Evolutionary conservation across 2,329 filamentous ascomycete species (phyloP).

Genomic region (Acephala macrosclerotiorum): DNA sequence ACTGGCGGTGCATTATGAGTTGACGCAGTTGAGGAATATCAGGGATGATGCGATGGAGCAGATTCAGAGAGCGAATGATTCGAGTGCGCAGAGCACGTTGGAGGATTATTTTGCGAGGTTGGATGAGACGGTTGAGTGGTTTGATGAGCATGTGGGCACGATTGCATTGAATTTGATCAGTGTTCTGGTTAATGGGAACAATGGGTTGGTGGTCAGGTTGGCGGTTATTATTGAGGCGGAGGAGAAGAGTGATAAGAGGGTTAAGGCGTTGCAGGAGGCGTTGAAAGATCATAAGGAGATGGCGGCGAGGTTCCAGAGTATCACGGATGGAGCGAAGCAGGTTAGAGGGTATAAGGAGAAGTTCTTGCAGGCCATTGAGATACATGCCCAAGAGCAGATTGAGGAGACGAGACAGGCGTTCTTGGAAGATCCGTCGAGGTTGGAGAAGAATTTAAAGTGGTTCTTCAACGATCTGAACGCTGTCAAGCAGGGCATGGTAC

Average conservation of each 20-base stretch:
- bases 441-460: conserved; percentile 93
- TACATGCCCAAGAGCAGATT: conserved; percentile 68
- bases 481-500: conserved; percentile 90
- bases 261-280: conserved; percentile 90
- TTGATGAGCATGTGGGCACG: conserved; percentile 91
- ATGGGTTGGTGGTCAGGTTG: conserved; percentile 87
- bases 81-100: conserved; percentile 79
- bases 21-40: conserved; percentile 91
- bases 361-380: conserved; percentile 76
- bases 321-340: conserved; percentile 91
- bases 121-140: conserved; percentile 90
- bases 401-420: conserved; percentile 72
- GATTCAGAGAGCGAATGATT: conserved; percentile 79
- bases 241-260: conserved; percentile 94
- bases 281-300: conserved; percentile 96
- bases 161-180: conserved; percentile 91
- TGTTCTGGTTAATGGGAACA: conserved; percentile 85
- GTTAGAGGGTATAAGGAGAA: conserved; percentile 97
- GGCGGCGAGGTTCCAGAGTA: conserved; percentile 90
- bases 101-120: conserved; percentile 89
- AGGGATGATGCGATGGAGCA: conserved; percentile 97
- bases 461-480: conserved; percentile 98
- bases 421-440: conserved; percentile 78
- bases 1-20: conserved; percentile 86
- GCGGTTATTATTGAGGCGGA: conserved; percentile 94